These are phyloP conservation scores for Colletotrichum sp. DNA, from an alignment of 2,329 filamentous ascomycete species.

Conservation along the genomic window DNA sequence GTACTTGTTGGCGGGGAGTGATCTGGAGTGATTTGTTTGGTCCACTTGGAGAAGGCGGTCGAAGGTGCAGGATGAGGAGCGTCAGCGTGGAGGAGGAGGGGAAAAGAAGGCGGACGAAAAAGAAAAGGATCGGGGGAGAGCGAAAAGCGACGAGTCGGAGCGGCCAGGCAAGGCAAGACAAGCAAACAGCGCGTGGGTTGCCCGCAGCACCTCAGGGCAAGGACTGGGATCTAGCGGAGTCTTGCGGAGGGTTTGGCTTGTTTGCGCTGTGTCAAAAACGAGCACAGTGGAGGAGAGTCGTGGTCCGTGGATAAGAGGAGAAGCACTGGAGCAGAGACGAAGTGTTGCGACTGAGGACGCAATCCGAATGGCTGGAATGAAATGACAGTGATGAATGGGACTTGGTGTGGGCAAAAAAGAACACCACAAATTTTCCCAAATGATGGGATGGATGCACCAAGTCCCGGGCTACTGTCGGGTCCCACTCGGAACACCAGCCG, in stretches of 20 bases:
- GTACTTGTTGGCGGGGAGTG: constrained; percentile 7
- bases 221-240: constrained; percentile 15
- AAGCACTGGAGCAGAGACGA: not conserved
- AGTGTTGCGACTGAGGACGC: not conserved
- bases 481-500: constrained; percentile 14
- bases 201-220: not conserved
- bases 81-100: not conserved
- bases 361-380: constrained; percentile 17
- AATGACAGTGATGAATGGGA: not conserved
- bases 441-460: not conserved
- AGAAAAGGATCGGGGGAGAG: not conserved
- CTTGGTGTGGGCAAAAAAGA: constrained; percentile 1
- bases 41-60: constrained; percentile 17
- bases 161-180: not conserved
- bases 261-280: not conserved
- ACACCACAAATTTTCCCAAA: not conserved
- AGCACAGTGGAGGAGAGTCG: not conserved
- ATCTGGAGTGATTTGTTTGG: constrained; percentile 8
- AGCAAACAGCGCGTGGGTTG: not conserved
- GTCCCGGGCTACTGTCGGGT: not conserved
- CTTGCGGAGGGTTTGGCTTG: constrained; percentile 11
- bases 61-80: not conserved
- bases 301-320: not conserved
- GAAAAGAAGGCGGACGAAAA: not conserved
- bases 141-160: not conserved